Base-by-base conservation (phyloP, 345 rosid species). In the Angophora floribunda region DNA sequence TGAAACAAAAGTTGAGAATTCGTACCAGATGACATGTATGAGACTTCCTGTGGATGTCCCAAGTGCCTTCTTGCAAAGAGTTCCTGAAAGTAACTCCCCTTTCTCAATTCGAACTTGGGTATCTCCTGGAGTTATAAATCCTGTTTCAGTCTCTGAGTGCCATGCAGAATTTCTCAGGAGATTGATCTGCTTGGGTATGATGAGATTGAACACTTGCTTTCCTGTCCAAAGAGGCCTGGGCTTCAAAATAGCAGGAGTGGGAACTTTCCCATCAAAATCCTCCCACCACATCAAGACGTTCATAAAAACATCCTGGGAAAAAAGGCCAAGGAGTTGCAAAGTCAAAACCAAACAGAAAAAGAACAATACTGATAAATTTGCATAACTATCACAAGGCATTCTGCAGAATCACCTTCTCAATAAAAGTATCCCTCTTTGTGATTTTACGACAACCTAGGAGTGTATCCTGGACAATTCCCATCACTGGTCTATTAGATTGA, bases 271-370 rank as follows among this genome's bases (percentile, higher is more conserved):
- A 87, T 97, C 99, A 78, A 97, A 97, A 91, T 97, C 99, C 93
- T 97, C 99, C 99, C 99, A 97, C 99, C 99, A 97, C 99, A 97
- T 97, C 92, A 97, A 95, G 75, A 91, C 93, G 90, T 97, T 97
- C 99, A 97, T 97, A 88, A 97, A 97, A 36, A 97, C 99, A 91
- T 97, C 99, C 99, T 97, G 94, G 63, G 45, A 22, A 19, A 85
- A 63, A 85, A n/a, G 50, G 15, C 51, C 55, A 51, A 45, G 8
- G 51, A 47, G 14, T 36, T 36, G 14, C 28, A 21, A 75, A 9
- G 82, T 75, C 49, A 75, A 75, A 75, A 41, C 86, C 55, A 50
- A 32, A 85, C 41, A 52, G 47, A 36, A 75, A 75, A 75, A 75
- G 22, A 19, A 75, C 36, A 44, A 75, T 19, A 36, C 47, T 19